Conservation (phyloP, 768 basidiomycete genomes). For the Lenzites betulinus region DNA sequence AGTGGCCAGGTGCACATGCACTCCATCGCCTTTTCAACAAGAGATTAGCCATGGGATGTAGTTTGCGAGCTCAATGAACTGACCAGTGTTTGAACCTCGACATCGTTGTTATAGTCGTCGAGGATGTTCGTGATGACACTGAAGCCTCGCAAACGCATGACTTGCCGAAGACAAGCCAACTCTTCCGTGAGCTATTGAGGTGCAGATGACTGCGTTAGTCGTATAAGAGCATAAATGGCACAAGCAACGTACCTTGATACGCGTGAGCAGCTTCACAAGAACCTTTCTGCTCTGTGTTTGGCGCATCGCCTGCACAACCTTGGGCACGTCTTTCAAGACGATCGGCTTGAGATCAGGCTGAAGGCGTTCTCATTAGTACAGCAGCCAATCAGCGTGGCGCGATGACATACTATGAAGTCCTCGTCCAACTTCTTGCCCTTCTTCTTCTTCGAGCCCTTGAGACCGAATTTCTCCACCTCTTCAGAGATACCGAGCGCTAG, state of each 20-base stretch:
- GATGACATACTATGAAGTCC: conserved; percentile 74
- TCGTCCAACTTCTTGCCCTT: conserved; percentile 93
- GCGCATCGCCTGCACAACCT: conserved; percentile 87
- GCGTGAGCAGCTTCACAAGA: conserved; percentile 76
- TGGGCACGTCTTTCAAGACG: conserved; percentile 78
- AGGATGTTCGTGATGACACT: conserved; percentile 89
- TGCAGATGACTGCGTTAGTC: neutral
- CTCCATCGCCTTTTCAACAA: conserved; percentile 51
- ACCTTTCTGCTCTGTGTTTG: conserved; percentile 86
- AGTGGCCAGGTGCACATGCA: conserved; percentile 81
- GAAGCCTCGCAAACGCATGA: conserved; percentile 92
- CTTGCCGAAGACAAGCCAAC: conserved; percentile 69
- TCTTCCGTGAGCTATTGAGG: conserved; percentile 78
- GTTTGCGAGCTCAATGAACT: conserved; percentile 28
- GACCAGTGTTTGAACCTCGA: conserved; percentile 72
- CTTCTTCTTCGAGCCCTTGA: conserved; percentile 89
- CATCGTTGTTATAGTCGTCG: conserved; percentile 70
- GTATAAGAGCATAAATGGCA: neutral
- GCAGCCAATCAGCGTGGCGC: neutral
- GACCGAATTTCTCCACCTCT: conserved; percentile 77
- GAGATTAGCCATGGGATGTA: no score
- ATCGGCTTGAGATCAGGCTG: conserved; percentile 82
- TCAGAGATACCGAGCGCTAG: conserved; percentile 92
- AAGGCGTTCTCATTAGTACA: neutral
- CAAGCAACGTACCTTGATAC: conserved; percentile 64